A percentile compares a stretch with the other conserved stretches of the same genome.
These are phyloP conservation scores for Hypoxylon sp. DNA, from an alignment of 2,329 filamentous ascomycete species.

Conservation along the genomic window DNA sequence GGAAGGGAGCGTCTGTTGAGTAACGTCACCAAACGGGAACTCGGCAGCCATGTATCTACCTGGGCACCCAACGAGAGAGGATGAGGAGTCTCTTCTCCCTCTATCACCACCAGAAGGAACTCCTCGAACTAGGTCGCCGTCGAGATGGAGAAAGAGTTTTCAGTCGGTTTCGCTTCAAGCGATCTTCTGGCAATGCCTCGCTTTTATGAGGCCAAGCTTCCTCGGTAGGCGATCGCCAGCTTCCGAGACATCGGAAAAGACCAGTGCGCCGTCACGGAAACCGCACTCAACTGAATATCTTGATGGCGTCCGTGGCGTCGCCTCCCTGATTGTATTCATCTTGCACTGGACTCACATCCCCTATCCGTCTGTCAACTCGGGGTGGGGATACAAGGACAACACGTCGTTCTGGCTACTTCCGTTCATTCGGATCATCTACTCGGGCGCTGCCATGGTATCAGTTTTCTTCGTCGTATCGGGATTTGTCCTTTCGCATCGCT, in stretches of 20 bases:
- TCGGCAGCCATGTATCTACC: slow-evolving; percentile 42
- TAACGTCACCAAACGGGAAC: slow-evolving; percentile 27
- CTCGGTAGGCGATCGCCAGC: slow-evolving; percentile 44
- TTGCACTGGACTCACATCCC: slow-evolving; percentile 56
- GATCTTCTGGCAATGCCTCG: slow-evolving; percentile 39
- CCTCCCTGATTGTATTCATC: slow-evolving; percentile 59
- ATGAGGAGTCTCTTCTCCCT: slow-evolving; percentile 49
- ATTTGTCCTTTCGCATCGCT: slow-evolving; percentile 59
- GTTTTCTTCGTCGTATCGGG: slow-evolving; percentile 62
- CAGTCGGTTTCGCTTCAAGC: slow-evolving; percentile 38
- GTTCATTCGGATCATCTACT: slow-evolving; percentile 57
- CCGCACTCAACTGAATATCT: slow-evolving; percentile 57
- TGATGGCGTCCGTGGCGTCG: slow-evolving; percentile 59
- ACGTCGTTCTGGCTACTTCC: slow-evolving; percentile 56
- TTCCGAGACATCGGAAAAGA: slow-evolving; percentile 41
- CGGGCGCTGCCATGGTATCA: slow-evolving; percentile 59
- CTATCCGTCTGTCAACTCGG: slow-evolving; percentile 52
- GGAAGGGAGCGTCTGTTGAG: slow-evolving; percentile 17
- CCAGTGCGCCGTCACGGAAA: slow-evolving; percentile 33
- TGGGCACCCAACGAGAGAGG: slow-evolving; percentile 41
- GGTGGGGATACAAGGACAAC: slow-evolving; percentile 55
- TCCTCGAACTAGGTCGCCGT: slow-evolving; percentile 19
- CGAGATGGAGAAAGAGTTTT: slow-evolving; percentile 24
- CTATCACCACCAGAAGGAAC: slow-evolving; percentile 31
- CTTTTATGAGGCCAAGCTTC: slow-evolving; percentile 51